Evolutionary conservation across 331 rosid genomes (phyloP), one percentile per base, ranked within the genome.

Genomic region (Prunus yedoensis): DNA sequence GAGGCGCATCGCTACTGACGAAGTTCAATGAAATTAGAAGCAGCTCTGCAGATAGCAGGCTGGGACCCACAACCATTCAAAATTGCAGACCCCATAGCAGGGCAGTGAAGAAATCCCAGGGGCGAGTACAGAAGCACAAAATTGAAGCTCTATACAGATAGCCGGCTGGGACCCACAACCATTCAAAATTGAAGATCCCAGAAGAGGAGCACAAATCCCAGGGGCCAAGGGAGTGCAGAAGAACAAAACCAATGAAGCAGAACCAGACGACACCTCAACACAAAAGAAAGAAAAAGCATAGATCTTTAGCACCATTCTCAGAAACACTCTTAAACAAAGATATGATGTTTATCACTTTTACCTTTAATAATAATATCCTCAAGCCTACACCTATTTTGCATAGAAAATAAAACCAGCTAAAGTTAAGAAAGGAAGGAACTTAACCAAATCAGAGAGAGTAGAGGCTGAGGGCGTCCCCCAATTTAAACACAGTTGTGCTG

Each of bases 401-500:
- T 35, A 71, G 59, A 77, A 85, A 79, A 63, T 73, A 52, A 81
- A 83, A 88, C 88, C 82, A 68, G 79, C 83, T 78, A 77, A 68
- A 84, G 87, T 66, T 77, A 78, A 83, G 85, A 86, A 80, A 83
- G 84, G 77, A 74, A 89, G 87, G 81, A 83, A 83, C 93, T 87
- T 89, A 86, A 87, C 89, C 91, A 94, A 87, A 80, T 81, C 83
- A 23, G 85, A 85, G 70, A 81, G 83, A 85, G 91, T 66, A 76
- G 94, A 90, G 77, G 88, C 89, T 83, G 88, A 82, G 82, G 96
- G 84, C 85, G 83, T 70, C 70, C 84, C 93, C 99, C 88, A 78
- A 86, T 87, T 81, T 81, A 80, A 86, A 91, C 87, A 85, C 87
- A 83, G 80, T 74, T 57, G 71, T 75, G 82, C 77, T 25, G 90